Evolutionary conservation across 2,329 filamentous ascomycete species (phyloP).

Genomic region (Pestalotiopsis sp.): DNA sequence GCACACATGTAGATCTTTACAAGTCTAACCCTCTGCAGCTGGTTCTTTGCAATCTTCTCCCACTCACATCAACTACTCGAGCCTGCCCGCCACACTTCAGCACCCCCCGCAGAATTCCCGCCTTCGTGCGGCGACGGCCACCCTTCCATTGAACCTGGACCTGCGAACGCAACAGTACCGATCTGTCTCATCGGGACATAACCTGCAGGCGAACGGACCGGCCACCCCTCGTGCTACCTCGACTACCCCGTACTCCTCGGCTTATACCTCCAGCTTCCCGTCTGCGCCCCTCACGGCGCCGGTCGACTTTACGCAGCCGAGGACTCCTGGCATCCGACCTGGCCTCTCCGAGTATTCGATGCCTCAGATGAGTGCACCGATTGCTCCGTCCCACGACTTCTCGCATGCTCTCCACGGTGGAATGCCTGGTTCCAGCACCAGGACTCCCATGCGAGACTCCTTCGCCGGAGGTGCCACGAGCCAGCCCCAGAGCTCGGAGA

Average conservation of each 20-base stretch:
- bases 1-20: not conserved
- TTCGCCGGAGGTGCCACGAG: constrained; percentile 39
- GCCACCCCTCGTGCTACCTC: constrained; percentile 38
- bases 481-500: constrained; percentile 28
- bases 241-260: constrained; percentile 44
- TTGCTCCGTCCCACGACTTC: constrained; percentile 56
- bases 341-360: constrained; percentile 50
- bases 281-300: constrained; percentile 58
- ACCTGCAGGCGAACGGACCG: constrained; percentile 31
- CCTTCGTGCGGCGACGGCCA: constrained; percentile 46
- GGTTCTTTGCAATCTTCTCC: constrained; percentile 50
- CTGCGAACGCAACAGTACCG: constrained; percentile 33
- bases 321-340: constrained; percentile 41
- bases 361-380: constrained; percentile 58
- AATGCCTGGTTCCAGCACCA: constrained; percentile 37
- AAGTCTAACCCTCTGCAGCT: constrained; percentile 31
- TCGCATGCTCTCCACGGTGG: constrained; percentile 48
- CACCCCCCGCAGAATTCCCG: constrained; percentile 48
- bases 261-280: constrained; percentile 53
- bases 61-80: constrained; percentile 52
- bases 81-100: constrained; percentile 42
- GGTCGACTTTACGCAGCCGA: constrained; percentile 52
- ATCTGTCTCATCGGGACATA: constrained; percentile 28
- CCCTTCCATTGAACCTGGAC: constrained; percentile 32
- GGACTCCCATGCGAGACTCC: constrained; percentile 48